Conservation (phyloP, 1,284 basidiomycete genomes). For the Pisolithus thermaeus region DNA sequence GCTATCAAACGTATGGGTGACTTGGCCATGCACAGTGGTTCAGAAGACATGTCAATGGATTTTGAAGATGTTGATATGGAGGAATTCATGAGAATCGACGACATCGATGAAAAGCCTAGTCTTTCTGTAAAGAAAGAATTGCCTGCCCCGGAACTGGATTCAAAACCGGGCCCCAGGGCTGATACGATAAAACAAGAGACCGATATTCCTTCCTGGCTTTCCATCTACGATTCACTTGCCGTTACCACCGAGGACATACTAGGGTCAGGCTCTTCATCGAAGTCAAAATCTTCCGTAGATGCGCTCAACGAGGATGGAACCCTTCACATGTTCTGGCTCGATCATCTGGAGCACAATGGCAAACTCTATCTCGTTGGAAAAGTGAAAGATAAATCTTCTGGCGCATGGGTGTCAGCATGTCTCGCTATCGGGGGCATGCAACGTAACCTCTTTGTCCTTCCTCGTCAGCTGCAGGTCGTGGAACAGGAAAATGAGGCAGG, state of each 20-base stretch:
- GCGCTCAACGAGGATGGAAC: slow-evolving; percentile 77
- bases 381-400: slow-evolving; percentile 68
- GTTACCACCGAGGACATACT: slow-evolving; percentile 48
- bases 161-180: slow-evolving; percentile 14
- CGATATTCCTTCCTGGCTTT: slow-evolving; percentile 63
- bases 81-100: slow-evolving; percentile 47
- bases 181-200: slow-evolving; percentile 45
- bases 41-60: slow-evolving; percentile 41
- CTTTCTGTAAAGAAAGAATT: slow-evolving; percentile 26
- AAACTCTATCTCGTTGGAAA: slow-evolving; percentile 85
- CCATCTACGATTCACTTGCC: slow-evolving; percentile 66
- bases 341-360: slow-evolving; percentile 81
- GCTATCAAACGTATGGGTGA: slow-evolving; percentile 50
- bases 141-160: slow-evolving; percentile 24
- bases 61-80: slow-evolving; percentile 57
- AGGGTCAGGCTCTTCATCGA: slow-evolving; percentile 45
- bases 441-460: slow-evolving; percentile 92
- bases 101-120: slow-evolving; percentile 34
- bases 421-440: slow-evolving; percentile 83
- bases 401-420: slow-evolving; percentile 78
- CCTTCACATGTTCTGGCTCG: slow-evolving; percentile 91
- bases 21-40: slow-evolving; percentile 51
- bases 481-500: slow-evolving; percentile 46
- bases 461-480: slow-evolving; percentile 64
- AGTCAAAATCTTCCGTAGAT: slow-evolving; percentile 38